phyloP scores from a whole-genome alignment of 305 asterid species.

The Solanum hybrid region DNA sequence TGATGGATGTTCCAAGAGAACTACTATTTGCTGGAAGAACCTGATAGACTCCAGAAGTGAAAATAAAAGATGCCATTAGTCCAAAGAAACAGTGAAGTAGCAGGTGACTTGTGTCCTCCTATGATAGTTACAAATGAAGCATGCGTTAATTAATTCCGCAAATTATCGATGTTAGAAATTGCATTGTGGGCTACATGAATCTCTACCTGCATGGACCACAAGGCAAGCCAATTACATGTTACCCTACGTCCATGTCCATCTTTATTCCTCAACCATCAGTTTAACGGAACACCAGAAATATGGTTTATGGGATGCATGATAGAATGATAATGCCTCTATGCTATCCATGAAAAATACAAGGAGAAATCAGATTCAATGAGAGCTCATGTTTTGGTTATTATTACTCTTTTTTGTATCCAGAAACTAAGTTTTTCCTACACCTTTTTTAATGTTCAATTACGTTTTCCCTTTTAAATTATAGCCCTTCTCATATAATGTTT shows the following conservation, averaged over 20 bases:
- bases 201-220: background rate
- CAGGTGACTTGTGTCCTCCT: background rate
- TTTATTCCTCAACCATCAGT: background rate
- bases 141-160: background rate
- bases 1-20: background rate
- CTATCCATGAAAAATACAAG: background rate
- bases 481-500: background rate
- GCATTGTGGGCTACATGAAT: background rate
- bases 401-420: background rate
- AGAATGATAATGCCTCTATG: background rate
- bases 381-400: background rate
- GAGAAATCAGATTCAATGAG: background rate
- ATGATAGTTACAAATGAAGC: background rate
- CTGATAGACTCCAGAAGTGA: background rate
- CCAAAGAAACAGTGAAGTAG: background rate
- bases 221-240: background rate
- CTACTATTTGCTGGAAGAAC: background rate
- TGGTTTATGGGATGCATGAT: background rate
- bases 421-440: background rate
- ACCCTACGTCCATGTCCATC: background rate
- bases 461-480: background rate
- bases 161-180: background rate
- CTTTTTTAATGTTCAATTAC: background rate
- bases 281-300: background rate
- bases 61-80: background rate